phyloP scores from a whole-genome alignment of 345 rosid genomes.

The Sisymbrium altissimum region DNA sequence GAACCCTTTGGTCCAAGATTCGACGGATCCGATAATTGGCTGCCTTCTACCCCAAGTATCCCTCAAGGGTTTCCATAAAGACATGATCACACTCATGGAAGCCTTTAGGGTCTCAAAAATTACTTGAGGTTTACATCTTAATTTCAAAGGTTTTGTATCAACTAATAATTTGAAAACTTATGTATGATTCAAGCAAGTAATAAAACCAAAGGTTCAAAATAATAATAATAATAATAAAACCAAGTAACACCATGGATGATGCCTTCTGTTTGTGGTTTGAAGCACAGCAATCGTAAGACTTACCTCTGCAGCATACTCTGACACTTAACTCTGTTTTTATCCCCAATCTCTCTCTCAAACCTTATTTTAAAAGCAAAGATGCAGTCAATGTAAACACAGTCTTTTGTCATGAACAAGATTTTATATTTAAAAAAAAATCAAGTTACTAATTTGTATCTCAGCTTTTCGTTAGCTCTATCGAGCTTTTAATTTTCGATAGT shows the following conservation, averaged over 20 bases:
- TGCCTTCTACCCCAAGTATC: conserved; percentile 33
- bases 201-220: conserved; percentile 10
- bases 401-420: too few species aligned
- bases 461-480: too few species aligned
- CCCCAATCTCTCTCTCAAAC: too few species aligned
- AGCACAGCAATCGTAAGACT: too few species aligned
- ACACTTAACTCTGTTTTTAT: too few species aligned
- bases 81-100: neutral
- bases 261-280: too few species aligned
- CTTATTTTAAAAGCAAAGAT: too few species aligned
- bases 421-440: too few species aligned
- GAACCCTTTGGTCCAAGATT: neutral
- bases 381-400: too few species aligned
- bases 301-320: too few species aligned
- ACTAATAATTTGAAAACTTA: neutral
- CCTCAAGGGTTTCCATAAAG: conserved; percentile 24
- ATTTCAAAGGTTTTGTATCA: neutral
- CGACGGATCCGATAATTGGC: conserved; percentile 13
- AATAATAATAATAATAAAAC: conserved; percentile 16
- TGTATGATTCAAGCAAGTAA: neutral
- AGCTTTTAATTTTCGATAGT: too few species aligned
- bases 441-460: too few species aligned
- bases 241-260: neutral
- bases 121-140: neutral
- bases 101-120: neutral